A percentile compares a stretch with the other conserved stretches of the same genome.
These are phyloP conservation scores for Paspalum vaginatum DNA, from an alignment of 176 grass and related monocot genomes.

Conservation along the genomic window DNA sequence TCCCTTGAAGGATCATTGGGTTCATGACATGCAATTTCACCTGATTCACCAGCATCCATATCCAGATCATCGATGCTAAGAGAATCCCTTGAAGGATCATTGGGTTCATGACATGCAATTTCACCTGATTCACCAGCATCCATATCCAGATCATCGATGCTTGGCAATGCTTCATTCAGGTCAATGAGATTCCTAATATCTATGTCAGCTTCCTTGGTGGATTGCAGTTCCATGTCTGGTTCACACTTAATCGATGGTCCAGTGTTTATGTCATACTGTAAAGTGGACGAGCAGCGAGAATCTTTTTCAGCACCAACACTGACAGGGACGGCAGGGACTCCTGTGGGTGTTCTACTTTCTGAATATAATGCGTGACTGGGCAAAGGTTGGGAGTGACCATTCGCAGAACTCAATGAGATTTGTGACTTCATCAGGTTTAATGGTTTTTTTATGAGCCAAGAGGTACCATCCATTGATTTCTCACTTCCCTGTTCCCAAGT, in stretches of 20 bases:
- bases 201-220: constrained; percentile 36
- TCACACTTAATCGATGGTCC: background rate
- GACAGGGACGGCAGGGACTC: constrained; percentile 23
- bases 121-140: constrained; percentile 23
- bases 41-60: constrained; percentile 28
- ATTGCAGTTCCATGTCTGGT: constrained; percentile 30
- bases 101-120: constrained; percentile 38
- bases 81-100: constrained; percentile 29
- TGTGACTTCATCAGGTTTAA: constrained; percentile 38
- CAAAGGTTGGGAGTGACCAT: constrained; percentile 35
- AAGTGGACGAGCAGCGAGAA: background rate
- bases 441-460: constrained; percentile 39
- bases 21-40: constrained; percentile 33
- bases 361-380: constrained; percentile 29
- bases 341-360: constrained; percentile 24
- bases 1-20: constrained; percentile 38
- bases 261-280: constrained; percentile 2
- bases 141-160: constrained; percentile 47
- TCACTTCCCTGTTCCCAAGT: constrained; percentile 31
- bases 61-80: constrained; percentile 51
- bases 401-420: constrained; percentile 29
- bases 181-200: constrained; percentile 52
- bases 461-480: constrained; percentile 20
- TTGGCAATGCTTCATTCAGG: constrained; percentile 63
- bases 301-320: constrained; percentile 25